Evolutionary conservation across 2,329 filamentous ascomycete species (phyloP), one percentile per base, ranked within the genome.

Genomic region (Chaetomium strumarium): DNA sequence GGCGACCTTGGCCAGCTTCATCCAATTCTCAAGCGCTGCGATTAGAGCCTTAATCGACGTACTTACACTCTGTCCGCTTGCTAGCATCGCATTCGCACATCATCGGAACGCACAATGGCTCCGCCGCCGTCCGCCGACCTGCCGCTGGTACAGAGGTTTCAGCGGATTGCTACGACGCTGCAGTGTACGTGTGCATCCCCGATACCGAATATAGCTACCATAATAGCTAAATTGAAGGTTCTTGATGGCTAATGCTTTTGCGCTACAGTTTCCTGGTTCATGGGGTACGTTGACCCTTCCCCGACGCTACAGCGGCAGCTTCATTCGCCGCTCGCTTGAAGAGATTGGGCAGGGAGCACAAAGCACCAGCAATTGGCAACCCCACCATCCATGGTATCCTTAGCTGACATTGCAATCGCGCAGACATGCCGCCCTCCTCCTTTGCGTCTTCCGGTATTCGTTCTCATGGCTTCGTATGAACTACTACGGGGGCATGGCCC

Each of bases 381-480:
- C 9, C 11, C 11, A 41, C 19, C 3, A 31, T n/a, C 20, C 34
- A 4, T 16, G n/a, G 11, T 13, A 10, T 30, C 16, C 20, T 24
- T 29, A n/a, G 49, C 55, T 56, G 42, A 59, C 52, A 34, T 17
- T 13, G 14, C 17, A 37, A 39, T 39, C 5, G 36, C 39, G 48
- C 64, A 95, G 92, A 62, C 93, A 99, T 69, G 75, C 96, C 56
- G 86, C 85, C 37, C 82, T 97, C 57, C 85, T 99, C 61, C 74
- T 95, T 62, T 85, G 83, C 66, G 89, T 92, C 48, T 68, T 87
- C 65, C 87, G 90, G 68, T 99, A 97, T 72, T 73, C 78, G 58
- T 71, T 97, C 57, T 95, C 90, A 45, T 95, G 90, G 76, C 72
- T 96, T 53, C 86, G 86, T 65, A 87, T 97, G 78, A 95, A 95